phyloP scores from a whole-genome alignment of 768 basidiomycete genomes.

The Krasilnikovozyma curviuscula region DNA sequence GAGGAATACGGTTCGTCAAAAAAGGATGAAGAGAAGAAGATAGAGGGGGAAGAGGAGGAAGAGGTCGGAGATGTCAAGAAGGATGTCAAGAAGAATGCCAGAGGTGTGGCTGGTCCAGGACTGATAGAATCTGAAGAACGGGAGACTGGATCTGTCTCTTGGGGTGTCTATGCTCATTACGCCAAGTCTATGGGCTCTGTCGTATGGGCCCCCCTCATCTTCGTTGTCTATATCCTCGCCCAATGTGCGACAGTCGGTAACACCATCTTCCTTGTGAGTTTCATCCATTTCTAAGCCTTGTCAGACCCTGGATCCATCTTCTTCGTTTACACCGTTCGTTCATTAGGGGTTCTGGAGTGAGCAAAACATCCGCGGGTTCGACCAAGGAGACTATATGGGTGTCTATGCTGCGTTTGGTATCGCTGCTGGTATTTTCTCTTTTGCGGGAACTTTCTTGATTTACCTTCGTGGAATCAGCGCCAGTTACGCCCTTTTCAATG shows the following conservation, averaged over 20 bases:
- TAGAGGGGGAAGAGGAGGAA: slow-evolving; percentile 13
- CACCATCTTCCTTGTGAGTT: slow-evolving; percentile 47
- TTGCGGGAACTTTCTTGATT: slow-evolving; percentile 18
- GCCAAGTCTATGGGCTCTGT: slow-evolving; percentile 34
- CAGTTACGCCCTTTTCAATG: slow-evolving; percentile 35
- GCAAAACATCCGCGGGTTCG: slow-evolving; percentile 36
- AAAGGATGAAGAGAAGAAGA: slow-evolving; percentile 10
- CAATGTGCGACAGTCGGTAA: slow-evolving; percentile 43
- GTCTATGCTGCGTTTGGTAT: slow-evolving; percentile 26
- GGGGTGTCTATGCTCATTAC: slow-evolving; percentile 36
- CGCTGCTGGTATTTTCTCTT: neutral
- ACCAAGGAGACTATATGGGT: slow-evolving; percentile 49
- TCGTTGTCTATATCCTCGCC: slow-evolving; percentile 31
- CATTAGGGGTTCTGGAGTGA: slow-evolving; percentile 61
- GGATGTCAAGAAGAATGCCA: slow-evolving; percentile 21
- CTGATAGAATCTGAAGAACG: slow-evolving; percentile 42
- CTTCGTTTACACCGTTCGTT: no score
- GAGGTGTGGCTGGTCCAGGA: slow-evolving; percentile 14
- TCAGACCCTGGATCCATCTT: no score
- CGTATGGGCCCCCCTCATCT: slow-evolving; percentile 31
- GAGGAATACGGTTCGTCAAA: slow-evolving; percentile 3
- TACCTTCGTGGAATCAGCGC: slow-evolving; percentile 24
- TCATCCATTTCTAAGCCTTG: no score
- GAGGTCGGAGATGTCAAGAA: slow-evolving; percentile 20
- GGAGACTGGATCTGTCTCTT: slow-evolving; percentile 36